phyloP scores from a whole-genome alignment of 1,284 basidiomycete species.

The Cerioporus squamosus region DNA sequence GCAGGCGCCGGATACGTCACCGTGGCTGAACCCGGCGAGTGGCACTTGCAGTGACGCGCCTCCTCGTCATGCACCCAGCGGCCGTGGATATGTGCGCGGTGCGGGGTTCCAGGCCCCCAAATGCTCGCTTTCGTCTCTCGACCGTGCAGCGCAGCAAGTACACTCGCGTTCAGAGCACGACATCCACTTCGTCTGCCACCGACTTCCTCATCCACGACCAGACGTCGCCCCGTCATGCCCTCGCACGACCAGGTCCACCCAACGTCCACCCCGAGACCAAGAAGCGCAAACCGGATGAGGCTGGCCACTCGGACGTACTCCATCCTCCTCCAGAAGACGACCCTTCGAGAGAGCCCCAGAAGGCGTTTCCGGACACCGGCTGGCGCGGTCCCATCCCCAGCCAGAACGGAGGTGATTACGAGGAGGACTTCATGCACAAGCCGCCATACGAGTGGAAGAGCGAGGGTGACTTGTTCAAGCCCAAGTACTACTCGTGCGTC shows the following conservation, averaged over 20 bases:
- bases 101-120: too few relatives aligned
- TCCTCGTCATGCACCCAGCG: too few relatives aligned
- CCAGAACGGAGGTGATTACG: slow-evolving; percentile 30
- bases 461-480: slow-evolving; percentile 31
- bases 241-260: slow-evolving; percentile 4
- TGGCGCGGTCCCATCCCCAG: slow-evolving; percentile 36
- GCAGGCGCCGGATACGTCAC: too few relatives aligned
- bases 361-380: slow-evolving; percentile 34
- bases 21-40: too few relatives aligned
- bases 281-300: neutral
- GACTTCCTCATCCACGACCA: neutral
- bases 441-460: slow-evolving; percentile 38
- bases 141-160: too few relatives aligned
- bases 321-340: slow-evolving; percentile 34
- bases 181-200: too few relatives aligned
- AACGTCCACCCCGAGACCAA: slow-evolving; percentile 2
- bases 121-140: too few relatives aligned
- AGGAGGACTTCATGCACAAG: slow-evolving; percentile 36
- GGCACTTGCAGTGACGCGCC: too few relatives aligned
- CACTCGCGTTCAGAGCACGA: neutral
- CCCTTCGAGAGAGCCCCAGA: slow-evolving; percentile 1
- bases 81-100: too few relatives aligned
- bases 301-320: slow-evolving; percentile 23
- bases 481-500: slow-evolving; percentile 34
- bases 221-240: slow-evolving; percentile 3